phyloP scores from a whole-genome alignment of 495 filamentous ascomycete genomes.

The Penicillium desertorum region DNA sequence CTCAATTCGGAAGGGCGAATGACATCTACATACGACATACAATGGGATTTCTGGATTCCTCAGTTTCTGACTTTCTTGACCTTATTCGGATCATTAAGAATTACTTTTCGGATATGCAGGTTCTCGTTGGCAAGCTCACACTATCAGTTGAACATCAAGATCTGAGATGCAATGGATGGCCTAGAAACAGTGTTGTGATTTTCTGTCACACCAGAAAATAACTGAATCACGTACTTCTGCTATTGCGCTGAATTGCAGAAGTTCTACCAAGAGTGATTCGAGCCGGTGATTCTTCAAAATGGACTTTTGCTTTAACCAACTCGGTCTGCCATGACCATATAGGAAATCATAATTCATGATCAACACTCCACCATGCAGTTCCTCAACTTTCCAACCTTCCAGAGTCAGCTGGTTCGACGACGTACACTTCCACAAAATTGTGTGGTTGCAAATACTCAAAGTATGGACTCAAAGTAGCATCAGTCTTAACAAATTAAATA shows the following conservation, averaged over 20 bases:
- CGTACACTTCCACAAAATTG: neutral
- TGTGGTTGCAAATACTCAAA: neutral
- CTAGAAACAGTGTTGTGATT: neutral
- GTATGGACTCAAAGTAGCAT: neutral
- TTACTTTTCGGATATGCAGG: neutral
- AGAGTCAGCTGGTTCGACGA: neutral
- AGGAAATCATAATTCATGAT: no score
- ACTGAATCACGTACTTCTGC: neutral
- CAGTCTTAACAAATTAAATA: neutral
- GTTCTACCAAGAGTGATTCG: neutral
- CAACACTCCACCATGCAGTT: neutral
- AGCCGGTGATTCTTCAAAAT: neutral
- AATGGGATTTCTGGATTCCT: neutral
- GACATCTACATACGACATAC: neutral
- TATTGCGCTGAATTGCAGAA: neutral
- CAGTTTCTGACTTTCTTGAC: neutral
- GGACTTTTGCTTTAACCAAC: neutral
- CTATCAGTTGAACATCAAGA: no score
- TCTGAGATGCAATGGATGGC: neutral
- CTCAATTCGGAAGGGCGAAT: neutral
- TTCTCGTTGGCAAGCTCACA: no score
- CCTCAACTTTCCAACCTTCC: neutral
- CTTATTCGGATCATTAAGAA: neutral
- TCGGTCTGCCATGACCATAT: no score
- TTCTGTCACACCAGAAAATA: neutral